Evolutionary conservation across 176 grass and related monocot species (phyloP), one percentile per base, ranked within the genome.

Genomic region (Aegilops longissima): DNA sequence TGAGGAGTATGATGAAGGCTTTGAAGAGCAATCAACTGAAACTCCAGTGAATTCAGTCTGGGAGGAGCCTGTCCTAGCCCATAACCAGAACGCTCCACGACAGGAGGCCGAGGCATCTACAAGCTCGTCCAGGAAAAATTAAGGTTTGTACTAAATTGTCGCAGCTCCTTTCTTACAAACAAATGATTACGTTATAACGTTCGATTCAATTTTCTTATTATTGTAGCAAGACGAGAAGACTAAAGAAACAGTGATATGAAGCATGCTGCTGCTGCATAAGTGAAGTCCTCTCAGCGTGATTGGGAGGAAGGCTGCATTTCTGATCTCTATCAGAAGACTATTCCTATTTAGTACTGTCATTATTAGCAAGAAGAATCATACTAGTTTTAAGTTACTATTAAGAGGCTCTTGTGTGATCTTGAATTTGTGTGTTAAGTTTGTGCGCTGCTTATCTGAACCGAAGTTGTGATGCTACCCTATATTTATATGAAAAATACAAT

Each of bases 11-110:
- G 73, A 49, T 18, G 86, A 88, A 35, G 87, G 79, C 33, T 79
- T 70, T 80, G 87, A 88, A 54, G 79, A 89, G 87, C 87, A 89
- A 66, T 84, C 81, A 56, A 84, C 58, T 59, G 82, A 84, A 31
- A 76, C 65, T 64, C 77, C 52, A 66, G 49, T 84, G 20, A 64
- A 79, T 79, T 81, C 54, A 76, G 75, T 89, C 81, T 39, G 12
- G 58, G 21, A 66, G 87, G 87, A 89, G 87, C 87, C 68, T 81
- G 82, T 24, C 76, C 44, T 61, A 69, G 87, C 17, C 82, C 18
- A 11, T 39, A 56, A 56, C 45, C 16, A 27, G 47, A 71, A 79
- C 13, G 31, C 5, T 25, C 44, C 82, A n/a, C 44, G 68, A 56
- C 76, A 61, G 3, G 40, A 84, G 61, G 76, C 77, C 8, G 31